Percentiles rank a stretch among this genome's conserved stretches.
Conservation (phyloP, 164 flowering plant genomes). For the Amborella trichopoda region DNA sequence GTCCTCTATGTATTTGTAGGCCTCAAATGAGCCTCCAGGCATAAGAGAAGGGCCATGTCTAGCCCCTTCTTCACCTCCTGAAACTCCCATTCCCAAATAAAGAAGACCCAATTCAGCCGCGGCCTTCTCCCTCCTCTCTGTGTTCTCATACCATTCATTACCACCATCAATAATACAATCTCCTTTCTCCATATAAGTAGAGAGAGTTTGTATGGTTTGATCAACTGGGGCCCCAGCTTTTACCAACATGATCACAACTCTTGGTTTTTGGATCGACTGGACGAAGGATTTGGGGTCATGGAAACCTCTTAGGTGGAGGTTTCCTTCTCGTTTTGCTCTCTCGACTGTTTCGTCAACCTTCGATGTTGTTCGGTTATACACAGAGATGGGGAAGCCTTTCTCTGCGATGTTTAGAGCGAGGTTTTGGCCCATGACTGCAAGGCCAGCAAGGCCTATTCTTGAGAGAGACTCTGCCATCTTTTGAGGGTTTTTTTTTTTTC, state of each 20-base stretch:
- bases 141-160: constrained; percentile 69
- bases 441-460: constrained; percentile 64
- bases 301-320: constrained; percentile 50
- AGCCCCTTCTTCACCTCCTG: constrained; percentile 80
- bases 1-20: constrained; percentile 58
- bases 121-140: constrained; percentile 52
- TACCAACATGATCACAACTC: constrained; percentile 58
- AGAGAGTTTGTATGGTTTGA: constrained; percentile 48
- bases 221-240: constrained; percentile 69
- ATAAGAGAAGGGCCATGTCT: constrained; percentile 61
- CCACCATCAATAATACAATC: constrained; percentile 71
- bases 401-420: constrained; percentile 83
- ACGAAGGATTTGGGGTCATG: constrained; percentile 59
- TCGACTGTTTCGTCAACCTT: constrained; percentile 71
- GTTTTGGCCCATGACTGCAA: constrained; percentile 78
- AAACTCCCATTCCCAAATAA: constrained; percentile 70
- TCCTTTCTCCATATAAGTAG: constrained; percentile 53
- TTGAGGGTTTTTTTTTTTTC: no score
- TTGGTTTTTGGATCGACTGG: constrained; percentile 43
- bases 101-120: constrained; percentile 45
- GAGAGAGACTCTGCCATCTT: constrained; percentile 16
- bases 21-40: constrained; percentile 74
- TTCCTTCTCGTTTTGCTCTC: constrained; percentile 58
- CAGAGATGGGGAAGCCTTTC: constrained; percentile 73
- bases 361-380: constrained; percentile 62